phyloP scores from a whole-genome alignment of 768 basidiomycete species.

The Lanmaoa pseudosensibilis region DNA sequence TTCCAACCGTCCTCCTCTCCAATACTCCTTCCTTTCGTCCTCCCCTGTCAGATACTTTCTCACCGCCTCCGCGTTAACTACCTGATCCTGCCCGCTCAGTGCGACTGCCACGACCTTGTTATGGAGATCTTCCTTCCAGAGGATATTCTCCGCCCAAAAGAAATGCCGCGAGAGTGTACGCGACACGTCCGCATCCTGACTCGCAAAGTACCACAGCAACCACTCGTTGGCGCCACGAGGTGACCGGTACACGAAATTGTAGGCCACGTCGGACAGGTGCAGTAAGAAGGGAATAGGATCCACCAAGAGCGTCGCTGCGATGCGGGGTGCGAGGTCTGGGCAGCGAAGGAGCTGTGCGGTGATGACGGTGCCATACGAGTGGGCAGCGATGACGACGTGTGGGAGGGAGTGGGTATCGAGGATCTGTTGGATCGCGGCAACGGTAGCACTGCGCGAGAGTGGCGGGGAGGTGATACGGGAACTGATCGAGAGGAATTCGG shows the following conservation, averaged over 20 bases:
- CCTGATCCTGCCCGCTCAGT: slow-evolving; percentile 42
- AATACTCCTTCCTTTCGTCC: slow-evolving; percentile 16
- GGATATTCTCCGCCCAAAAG: slow-evolving; percentile 62
- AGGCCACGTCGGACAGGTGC: slow-evolving; percentile 60
- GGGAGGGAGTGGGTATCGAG: slow-evolving; percentile 42
- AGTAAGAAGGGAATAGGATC: slow-evolving; percentile 69
- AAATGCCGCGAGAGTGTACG: slow-evolving; percentile 59
- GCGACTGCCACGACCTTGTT: slow-evolving; percentile 34
- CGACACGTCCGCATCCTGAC: slow-evolving; percentile 61
- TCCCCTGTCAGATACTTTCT: slow-evolving; percentile 41
- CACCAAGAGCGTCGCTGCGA: slow-evolving; percentile 50
- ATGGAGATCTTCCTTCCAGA: slow-evolving; percentile 59
- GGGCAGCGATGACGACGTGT: slow-evolving; percentile 47
- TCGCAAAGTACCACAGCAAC: slow-evolving; percentile 69
- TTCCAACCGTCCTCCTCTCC: slow-evolving; percentile 35
- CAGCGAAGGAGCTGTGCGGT: slow-evolving; percentile 54
- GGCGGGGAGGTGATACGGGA: slow-evolving; percentile 59
- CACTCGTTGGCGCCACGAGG: slow-evolving; percentile 57
- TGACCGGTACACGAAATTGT: slow-evolving; percentile 63
- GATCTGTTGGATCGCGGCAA: slow-evolving; percentile 44
- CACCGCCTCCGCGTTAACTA: slow-evolving; percentile 41
- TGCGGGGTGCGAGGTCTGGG: slow-evolving; percentile 27
- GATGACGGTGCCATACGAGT: slow-evolving; percentile 65
- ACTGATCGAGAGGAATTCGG: slow-evolving; percentile 61
- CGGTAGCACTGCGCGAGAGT: slow-evolving; percentile 40